A percentile compares a stretch with the other conserved stretches of the same genome.
Conservation (phyloP, 1,139 yeast genomes). For the Debaryomyces coudertii region DNA sequence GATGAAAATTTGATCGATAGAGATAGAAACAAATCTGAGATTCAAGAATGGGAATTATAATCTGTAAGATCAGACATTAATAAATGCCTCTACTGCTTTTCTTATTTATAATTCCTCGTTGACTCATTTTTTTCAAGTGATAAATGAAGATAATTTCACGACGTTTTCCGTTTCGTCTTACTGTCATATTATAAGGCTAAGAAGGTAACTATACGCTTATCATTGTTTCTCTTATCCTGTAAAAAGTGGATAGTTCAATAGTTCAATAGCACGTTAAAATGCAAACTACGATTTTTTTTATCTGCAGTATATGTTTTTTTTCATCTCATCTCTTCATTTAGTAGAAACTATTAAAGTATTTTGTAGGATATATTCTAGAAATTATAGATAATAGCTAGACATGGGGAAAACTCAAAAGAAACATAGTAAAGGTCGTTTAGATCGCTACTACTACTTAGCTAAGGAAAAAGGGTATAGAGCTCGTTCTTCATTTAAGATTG, state of each 20-base stretch:
- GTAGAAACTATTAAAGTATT: background rate
- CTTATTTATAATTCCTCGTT: background rate
- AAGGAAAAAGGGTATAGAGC: slow-evolving; percentile 99
- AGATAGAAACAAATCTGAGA: slow-evolving; percentile 23
- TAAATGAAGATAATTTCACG: too few species aligned
- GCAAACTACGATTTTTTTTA: background rate
- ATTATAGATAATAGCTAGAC: background rate
- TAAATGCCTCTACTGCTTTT: background rate
- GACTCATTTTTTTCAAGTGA: background rate
- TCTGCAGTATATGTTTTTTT: slow-evolving; percentile 4
- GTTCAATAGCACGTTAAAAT: background rate
- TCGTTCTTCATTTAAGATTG: slow-evolving; percentile 94
- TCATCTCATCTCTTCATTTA: slow-evolving; percentile 6
- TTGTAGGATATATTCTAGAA: background rate
- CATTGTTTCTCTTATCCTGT: too few species aligned
- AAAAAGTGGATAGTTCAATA: background rate
- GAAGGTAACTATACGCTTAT: too few species aligned
- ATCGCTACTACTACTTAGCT: slow-evolving; percentile 92
- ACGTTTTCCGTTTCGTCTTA: background rate
- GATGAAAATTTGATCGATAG: slow-evolving; percentile 52
- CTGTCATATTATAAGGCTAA: too few species aligned
- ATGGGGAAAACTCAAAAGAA: slow-evolving; percentile 97
- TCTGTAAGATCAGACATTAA: background rate
- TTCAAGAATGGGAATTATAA: slow-evolving; percentile 31
- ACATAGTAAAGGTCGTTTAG: slow-evolving; percentile 98